These are phyloP conservation scores for Fusarium sulawesiense DNA, from an alignment of 2,329 filamentous ascomycete genomes.

Conservation along the genomic window DNA sequence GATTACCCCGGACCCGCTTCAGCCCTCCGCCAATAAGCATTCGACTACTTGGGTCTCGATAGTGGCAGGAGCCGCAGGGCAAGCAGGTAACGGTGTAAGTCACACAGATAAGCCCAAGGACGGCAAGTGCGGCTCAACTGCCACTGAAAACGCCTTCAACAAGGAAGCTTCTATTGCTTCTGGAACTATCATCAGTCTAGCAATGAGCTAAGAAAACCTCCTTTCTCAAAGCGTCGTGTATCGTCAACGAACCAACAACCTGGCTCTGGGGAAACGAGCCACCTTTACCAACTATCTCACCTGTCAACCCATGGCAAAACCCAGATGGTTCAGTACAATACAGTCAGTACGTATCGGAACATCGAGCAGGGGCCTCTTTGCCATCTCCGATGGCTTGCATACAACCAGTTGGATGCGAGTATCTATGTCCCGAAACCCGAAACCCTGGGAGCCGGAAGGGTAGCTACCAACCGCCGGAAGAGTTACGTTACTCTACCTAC, in stretches of 20 bases:
- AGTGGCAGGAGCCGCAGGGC: not conserved
- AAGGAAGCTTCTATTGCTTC: conserved; percentile 10
- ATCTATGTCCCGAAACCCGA: not conserved
- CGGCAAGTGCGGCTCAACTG: conserved; percentile 20
- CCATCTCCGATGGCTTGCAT: conserved; percentile 27
- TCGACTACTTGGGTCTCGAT: not conserved
- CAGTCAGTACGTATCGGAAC: not conserved
- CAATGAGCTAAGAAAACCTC: not conserved
- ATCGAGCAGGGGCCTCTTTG: not conserved
- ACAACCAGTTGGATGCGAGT: conserved; percentile 2
- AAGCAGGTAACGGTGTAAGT: not conserved
- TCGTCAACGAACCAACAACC: conserved; percentile 15
- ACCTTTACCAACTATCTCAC: not conserved
- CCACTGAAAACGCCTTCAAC: not conserved
- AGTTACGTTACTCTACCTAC: not conserved
- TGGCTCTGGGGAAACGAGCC: conserved; percentile 9
- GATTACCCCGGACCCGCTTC: not conserved
- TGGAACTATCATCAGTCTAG: conserved; percentile 3
- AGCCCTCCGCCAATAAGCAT: conserved; percentile 2
- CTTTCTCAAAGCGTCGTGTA: not conserved
- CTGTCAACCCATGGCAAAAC: not conserved
- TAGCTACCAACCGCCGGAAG: conserved; percentile 2
- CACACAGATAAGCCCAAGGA: not conserved
- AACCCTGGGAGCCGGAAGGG: conserved; percentile 12
- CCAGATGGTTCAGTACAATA: not conserved